These are phyloP conservation scores for Verticillium tricorpus DNA, from an alignment of 2,329 filamentous ascomycete species.

Conservation along the genomic window DNA sequence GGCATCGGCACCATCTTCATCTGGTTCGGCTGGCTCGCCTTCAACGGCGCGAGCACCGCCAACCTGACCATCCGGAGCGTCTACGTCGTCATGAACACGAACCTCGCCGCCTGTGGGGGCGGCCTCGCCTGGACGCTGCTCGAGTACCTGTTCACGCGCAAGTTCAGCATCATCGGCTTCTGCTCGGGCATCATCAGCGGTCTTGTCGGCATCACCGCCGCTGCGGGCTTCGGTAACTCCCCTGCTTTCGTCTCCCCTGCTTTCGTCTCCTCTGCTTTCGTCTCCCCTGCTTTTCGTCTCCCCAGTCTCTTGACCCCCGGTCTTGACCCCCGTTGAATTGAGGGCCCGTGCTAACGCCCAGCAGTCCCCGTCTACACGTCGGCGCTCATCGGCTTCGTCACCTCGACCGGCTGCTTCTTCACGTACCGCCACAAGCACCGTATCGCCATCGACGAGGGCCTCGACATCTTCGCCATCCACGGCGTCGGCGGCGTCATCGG, in stretches of 20 bases:
- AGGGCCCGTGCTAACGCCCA: neutral
- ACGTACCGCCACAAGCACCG: slow-evolving; percentile 45
- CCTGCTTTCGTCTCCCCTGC: no score
- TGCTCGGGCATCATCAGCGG: slow-evolving; percentile 52
- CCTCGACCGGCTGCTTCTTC: slow-evolving; percentile 40
- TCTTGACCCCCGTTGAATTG: neutral
- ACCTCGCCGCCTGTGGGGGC: slow-evolving; percentile 50
- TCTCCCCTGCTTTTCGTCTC: no score
- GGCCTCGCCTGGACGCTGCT: slow-evolving; percentile 49
- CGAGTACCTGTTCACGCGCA: slow-evolving; percentile 42
- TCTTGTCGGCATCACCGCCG: slow-evolving; percentile 54
- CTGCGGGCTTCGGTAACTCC: slow-evolving; percentile 40
- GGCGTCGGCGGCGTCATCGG: slow-evolving; percentile 55
- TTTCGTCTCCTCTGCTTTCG: no score
- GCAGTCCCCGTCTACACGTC: slow-evolving; percentile 44
- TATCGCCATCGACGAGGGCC: slow-evolving; percentile 50
- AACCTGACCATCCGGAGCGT: slow-evolving; percentile 48
- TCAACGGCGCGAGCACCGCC: slow-evolving; percentile 44
- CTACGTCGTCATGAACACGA: slow-evolving; percentile 55
- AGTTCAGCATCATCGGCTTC: slow-evolving; percentile 44
- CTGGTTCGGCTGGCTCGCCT: slow-evolving; percentile 58
- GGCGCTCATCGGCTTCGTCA: slow-evolving; percentile 46
- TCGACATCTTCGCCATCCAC: slow-evolving; percentile 58
- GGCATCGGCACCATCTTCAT: slow-evolving; percentile 61
- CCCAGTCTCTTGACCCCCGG: neutral